These are phyloP conservation scores for Diaporthe sp. DNA, from an alignment of 2,329 filamentous ascomycete genomes.

Conservation along the genomic window DNA sequence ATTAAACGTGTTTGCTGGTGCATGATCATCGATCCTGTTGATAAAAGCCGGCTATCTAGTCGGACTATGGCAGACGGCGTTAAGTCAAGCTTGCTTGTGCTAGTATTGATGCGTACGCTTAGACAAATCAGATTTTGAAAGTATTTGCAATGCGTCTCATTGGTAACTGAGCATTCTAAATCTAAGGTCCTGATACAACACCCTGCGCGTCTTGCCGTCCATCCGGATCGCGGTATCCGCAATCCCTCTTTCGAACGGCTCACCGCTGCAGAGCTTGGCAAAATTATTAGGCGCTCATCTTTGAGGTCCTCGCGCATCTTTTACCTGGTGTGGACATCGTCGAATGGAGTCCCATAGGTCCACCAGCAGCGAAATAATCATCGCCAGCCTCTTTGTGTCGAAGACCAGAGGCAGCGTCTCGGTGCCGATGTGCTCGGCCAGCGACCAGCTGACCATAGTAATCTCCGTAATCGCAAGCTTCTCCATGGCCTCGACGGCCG, in stretches of 20 bases:
- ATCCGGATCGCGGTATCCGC: not conserved
- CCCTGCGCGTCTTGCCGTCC: not conserved
- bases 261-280: not conserved
- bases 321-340: not conserved
- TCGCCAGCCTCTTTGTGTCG: not conserved
- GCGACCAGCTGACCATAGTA: not conserved
- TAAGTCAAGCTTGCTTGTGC: not conserved
- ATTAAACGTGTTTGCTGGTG: not conserved
- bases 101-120: not conserved
- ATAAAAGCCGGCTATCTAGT: too few relatives aligned
- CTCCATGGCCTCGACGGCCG: not conserved
- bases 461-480: not conserved
- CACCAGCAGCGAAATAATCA: not conserved
- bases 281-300: not conserved
- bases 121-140: too few relatives aligned
- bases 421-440: not conserved
- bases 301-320: conserved; percentile 3
- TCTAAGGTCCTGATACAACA: not conserved
- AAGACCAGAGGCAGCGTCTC: not conserved
- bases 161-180: not conserved
- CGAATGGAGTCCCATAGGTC: not conserved
- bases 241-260: not conserved
- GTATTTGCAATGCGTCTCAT: too few relatives aligned
- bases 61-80: not conserved
- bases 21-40: not conserved